phyloP scores from a whole-genome alignment of 345 rosid species.

The Syzygium grande region DNA sequence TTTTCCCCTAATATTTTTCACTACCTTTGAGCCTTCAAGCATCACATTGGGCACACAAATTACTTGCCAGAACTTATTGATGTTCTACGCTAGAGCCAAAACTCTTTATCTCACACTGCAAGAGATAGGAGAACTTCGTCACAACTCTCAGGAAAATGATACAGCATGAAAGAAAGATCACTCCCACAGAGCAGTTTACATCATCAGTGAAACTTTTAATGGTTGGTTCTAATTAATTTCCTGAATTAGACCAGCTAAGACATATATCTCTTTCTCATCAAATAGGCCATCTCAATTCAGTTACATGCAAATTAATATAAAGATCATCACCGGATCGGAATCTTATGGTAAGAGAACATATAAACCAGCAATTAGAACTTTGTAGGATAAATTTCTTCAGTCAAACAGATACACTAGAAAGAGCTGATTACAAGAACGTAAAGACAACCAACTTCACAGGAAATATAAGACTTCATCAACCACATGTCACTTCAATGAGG shows the following conservation, averaged over 20 bases:
- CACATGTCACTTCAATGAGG: neutral
- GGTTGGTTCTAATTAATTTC: neutral
- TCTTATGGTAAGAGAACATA: neutral
- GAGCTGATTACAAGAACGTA: neutral
- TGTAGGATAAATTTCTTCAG: neutral
- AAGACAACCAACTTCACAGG: neutral
- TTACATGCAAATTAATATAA: neutral
- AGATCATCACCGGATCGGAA: neutral
- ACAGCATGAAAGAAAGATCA: neutral
- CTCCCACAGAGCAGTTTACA: neutral
- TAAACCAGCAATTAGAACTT: neutral
- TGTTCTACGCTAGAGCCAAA: neutral
- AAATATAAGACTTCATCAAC: neutral
- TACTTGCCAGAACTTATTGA: neutral
- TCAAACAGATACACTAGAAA: neutral
- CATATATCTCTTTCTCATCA: neutral
- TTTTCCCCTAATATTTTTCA: neutral
- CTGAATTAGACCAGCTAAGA: neutral
- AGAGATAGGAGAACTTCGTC: neutral
- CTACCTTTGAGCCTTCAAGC: neutral
- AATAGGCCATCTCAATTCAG: neutral
- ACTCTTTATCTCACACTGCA: neutral
- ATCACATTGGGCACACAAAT: neutral
- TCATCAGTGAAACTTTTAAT: neutral
- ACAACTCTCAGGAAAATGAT: neutral